Evolutionary conservation across 768 basidiomycete species (phyloP), one percentile per base, ranked within the genome.

Genomic region (Leccinum broughii): DNA sequence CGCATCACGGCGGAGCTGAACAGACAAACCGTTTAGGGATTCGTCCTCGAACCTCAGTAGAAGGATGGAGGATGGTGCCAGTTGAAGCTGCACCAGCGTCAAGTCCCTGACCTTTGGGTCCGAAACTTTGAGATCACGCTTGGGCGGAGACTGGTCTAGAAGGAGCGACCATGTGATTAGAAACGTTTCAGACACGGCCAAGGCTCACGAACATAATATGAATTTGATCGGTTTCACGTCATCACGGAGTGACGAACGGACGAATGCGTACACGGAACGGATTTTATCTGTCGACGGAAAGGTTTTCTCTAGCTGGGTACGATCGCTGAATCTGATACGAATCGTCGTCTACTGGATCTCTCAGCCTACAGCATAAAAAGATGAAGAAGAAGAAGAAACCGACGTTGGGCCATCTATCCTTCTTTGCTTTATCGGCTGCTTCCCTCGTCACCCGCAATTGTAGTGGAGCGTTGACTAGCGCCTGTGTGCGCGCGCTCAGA

Each of bases 231-330:
- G 81, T 70, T 90, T 86, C 50, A 87, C 84, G 62, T 93, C 90
- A 58, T 91, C 89, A 48, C 84, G 77, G 35, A 96, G 77, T 22
- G 84, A 83, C 34, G 79, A 76, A 35, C 88, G 83, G 55, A 94
- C 92, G 63, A 95, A 95, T 10, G 89, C 90, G 70, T 96, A 95
- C 9, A 96, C 84, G 3, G 88, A 80, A 54, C 83, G 83, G 54
- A 96, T 92, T 72, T 90, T 94, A 74, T 86, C 84, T 4, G 82
- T 83, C 6, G 93, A 94, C 3, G 85, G 80, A 68, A 95, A 95
- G 0, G 75, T 74, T 65, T 85, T 87, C 76, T 96, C 93, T 14
- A 96, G 79, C 68, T 89, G 87, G 2, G 86, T 91, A 52, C 89
- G 83, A 73, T 95, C 92, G 22, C 85, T 77, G 74, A 95, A 96